Conservation (phyloP, 2,329 filamentous ascomycete species). For the Hirsutella rhossiliensis region DNA sequence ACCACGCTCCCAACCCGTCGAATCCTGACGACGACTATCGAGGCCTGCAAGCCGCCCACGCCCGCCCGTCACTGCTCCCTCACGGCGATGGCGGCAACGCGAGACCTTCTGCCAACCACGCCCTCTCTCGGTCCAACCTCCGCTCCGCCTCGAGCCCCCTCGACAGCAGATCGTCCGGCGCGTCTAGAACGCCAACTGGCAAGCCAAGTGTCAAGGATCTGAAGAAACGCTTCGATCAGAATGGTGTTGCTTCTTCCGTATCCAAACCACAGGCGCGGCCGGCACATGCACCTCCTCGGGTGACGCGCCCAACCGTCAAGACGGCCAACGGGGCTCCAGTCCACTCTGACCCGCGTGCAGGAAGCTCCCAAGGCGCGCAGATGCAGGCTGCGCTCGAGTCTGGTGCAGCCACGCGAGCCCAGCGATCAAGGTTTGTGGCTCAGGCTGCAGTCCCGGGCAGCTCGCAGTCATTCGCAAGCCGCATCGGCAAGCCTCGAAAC, state of each 20-base stretch:
- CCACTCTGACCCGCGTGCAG: slow-evolving; percentile 26
- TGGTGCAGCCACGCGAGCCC: slow-evolving; percentile 20
- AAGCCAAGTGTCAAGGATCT: slow-evolving; percentile 71
- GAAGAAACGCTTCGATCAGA: slow-evolving; percentile 66
- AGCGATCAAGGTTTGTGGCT: slow-evolving; percentile 33
- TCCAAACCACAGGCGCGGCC: slow-evolving; percentile 22
- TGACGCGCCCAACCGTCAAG: slow-evolving; percentile 19
- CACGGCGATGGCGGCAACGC: slow-evolving; percentile 19
- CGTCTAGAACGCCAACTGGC: slow-evolving; percentile 18
- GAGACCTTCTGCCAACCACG: slow-evolving; percentile 32
- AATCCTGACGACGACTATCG: slow-evolving; percentile 42
- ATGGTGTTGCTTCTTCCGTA: slow-evolving; percentile 23
- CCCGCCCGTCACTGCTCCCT: slow-evolving; percentile 31
- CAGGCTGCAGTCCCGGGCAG: slow-evolving; percentile 42
- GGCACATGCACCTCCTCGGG: slow-evolving; percentile 17
- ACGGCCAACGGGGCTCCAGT: slow-evolving; percentile 22
- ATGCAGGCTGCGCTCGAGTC: slow-evolving; percentile 2
- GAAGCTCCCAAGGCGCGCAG: slow-evolving; percentile 5
- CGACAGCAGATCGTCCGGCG: slow-evolving; percentile 26
- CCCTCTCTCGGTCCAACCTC: slow-evolving; percentile 26
- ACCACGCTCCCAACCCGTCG: slow-evolving; percentile 28
- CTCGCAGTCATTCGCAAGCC: slow-evolving; percentile 47
- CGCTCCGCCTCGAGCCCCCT: slow-evolving; percentile 47
- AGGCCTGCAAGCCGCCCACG: slow-evolving; percentile 21
- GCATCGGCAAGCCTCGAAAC: slow-evolving; percentile 39